Percentiles rank a stretch among this genome's conserved stretches.
Evolutionary conservation across 495 filamentous ascomycete species (phyloP).

Genomic region (Penicillium cosmopolitanum): DNA sequence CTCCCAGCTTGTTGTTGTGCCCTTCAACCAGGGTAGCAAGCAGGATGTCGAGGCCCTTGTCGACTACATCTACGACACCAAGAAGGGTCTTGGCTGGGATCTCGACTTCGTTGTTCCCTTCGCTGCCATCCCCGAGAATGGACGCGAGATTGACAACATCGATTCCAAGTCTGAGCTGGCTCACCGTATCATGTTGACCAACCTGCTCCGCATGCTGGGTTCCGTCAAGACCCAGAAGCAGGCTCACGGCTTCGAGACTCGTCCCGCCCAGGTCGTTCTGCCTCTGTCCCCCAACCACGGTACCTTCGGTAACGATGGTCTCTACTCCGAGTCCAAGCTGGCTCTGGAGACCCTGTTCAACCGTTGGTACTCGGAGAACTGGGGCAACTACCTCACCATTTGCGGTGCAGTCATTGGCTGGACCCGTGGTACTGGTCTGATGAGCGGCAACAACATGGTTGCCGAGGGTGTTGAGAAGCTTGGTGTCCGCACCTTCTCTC

Average conservation of each 20-base stretch:
- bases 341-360: slow-evolving; percentile 98
- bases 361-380: slow-evolving; percentile 96
- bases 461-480: slow-evolving; percentile 95
- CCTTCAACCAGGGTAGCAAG: slow-evolving; percentile 98
- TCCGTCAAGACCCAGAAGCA: slow-evolving; percentile 89
- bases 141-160: slow-evolving; percentile 95
- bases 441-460: slow-evolving; percentile 97
- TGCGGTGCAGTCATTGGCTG: slow-evolving; percentile 98
- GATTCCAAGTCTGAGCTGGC: slow-evolving; percentile 98
- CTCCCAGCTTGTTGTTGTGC: slow-evolving; percentile 95
- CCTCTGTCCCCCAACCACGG: slow-evolving; percentile 98
- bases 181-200: slow-evolving; percentile 99
- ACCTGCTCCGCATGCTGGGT: slow-evolving; percentile 88
- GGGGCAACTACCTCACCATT: slow-evolving; percentile 97
- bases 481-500: slow-evolving; percentile 97
- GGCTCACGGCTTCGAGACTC: slow-evolving; percentile 84
- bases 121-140: slow-evolving; percentile 95
- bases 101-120: slow-evolving; percentile 96
- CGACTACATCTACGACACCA: slow-evolving; percentile 95
- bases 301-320: slow-evolving; percentile 95
- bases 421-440: slow-evolving; percentile 97
- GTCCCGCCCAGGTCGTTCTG: slow-evolving; percentile 93
- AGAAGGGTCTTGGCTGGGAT: slow-evolving; percentile 97
- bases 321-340: slow-evolving; percentile 98
- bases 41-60: slow-evolving; percentile 94